Evolutionary conservation across 139 green algal genomes (phyloP).

Genomic region (Deuterostichococcus epilithicus): DNA sequence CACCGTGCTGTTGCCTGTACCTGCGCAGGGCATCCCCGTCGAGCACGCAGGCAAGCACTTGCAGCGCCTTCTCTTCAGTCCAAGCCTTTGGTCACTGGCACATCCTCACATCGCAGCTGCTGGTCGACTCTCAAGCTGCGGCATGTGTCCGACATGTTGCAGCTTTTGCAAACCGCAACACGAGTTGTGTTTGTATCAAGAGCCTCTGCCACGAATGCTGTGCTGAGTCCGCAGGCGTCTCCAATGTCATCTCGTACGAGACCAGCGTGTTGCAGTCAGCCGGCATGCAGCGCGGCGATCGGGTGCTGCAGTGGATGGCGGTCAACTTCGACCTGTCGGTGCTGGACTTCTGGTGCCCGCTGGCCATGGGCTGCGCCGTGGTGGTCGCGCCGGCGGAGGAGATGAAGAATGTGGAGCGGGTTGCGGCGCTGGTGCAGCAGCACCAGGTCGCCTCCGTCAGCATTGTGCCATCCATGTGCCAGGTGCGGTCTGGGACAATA

Average conservation of each 20-base stretch:
- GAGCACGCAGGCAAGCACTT: conserved; percentile 25
- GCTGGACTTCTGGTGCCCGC: not conserved
- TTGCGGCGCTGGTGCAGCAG: not conserved
- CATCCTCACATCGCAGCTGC: too few species aligned
- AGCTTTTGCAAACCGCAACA: too few species aligned
- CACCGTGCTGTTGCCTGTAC: too few species aligned
- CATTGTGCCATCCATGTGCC: not conserved
- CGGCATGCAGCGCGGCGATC: not conserved
- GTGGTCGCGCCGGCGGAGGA: not conserved
- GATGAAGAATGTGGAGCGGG: not conserved
- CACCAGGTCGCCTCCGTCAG: not conserved
- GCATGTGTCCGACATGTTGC: too few species aligned
- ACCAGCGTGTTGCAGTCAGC: not conserved
- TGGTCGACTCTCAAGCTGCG: too few species aligned
- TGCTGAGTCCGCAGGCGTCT: conserved; percentile 1
- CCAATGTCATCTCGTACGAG: not conserved
- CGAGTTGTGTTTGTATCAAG: not conserved
- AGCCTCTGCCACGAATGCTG: too few species aligned
- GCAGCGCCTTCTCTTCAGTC: too few species aligned
- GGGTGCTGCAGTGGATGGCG: not conserved
- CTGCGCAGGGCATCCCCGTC: conserved; percentile 49
- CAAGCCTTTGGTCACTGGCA: too few species aligned
- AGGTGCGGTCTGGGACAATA: conserved; percentile 1
- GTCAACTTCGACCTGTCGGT: not conserved
- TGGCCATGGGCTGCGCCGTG: not conserved